Conservation (phyloP, 2,329 filamentous ascomycete genomes). For the Alternaria arborescens region DNA sequence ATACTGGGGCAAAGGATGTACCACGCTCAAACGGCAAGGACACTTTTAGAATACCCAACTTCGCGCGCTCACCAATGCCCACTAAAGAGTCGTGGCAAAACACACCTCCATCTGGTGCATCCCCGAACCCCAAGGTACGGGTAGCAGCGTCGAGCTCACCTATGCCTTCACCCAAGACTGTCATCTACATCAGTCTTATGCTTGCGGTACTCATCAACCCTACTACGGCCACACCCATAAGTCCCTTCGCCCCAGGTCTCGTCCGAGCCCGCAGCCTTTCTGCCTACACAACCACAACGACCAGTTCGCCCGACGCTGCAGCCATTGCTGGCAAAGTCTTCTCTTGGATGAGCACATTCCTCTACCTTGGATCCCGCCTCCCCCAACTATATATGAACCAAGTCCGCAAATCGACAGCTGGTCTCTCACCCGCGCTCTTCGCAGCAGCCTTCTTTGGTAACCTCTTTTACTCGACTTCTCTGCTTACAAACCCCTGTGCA, state of each 20-base stretch:
- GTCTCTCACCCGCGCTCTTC: slow-evolving; percentile 70
- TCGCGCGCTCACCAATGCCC: slow-evolving; percentile 42
- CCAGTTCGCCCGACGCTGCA: slow-evolving; percentile 27
- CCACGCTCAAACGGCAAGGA: slow-evolving; percentile 44
- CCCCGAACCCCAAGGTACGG: slow-evolving; percentile 43
- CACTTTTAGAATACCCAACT: slow-evolving; percentile 50
- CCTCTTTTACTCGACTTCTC: slow-evolving; percentile 70
- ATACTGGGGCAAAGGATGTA: slow-evolving; percentile 31
- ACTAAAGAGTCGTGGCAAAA: slow-evolving; percentile 39
- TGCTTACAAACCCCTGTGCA: slow-evolving; percentile 70
- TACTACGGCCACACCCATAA: slow-evolving; percentile 41
- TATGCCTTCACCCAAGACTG: slow-evolving; percentile 56
- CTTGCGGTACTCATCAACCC: slow-evolving; percentile 55
- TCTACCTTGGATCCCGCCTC: slow-evolving; percentile 50
- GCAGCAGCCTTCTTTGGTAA: slow-evolving; percentile 73
- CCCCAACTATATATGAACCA: slow-evolving; percentile 74
- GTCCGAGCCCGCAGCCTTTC: slow-evolving; percentile 24
- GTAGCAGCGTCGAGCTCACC: slow-evolving; percentile 52
- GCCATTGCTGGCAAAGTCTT: slow-evolving; percentile 53
- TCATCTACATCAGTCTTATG: slow-evolving; percentile 57
- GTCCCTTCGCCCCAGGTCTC: slow-evolving; percentile 34
- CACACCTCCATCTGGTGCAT: slow-evolving; percentile 26
- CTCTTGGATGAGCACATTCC: slow-evolving; percentile 55
- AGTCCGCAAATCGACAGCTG: slow-evolving; percentile 68
- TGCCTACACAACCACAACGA: slow-evolving; percentile 16